A percentile compares a stretch with the other conserved stretches of the same genome.
These are phyloP conservation scores for Westerdykella ornata DNA, from an alignment of 2,329 filamentous ascomycete species.

Conservation along the genomic window DNA sequence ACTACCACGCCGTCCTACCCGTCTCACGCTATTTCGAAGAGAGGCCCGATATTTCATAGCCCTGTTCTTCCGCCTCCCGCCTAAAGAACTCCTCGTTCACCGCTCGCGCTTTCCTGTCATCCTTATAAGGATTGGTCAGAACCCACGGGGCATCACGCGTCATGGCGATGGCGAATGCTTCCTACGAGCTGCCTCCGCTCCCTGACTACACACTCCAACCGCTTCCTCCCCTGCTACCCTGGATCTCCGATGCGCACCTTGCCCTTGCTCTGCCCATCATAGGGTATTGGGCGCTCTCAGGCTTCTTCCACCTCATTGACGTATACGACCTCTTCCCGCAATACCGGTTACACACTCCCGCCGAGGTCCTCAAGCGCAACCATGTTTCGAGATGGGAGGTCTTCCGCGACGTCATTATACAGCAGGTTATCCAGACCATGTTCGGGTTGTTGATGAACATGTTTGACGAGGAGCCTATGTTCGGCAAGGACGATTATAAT, in stretches of 20 bases:
- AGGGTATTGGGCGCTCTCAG: slow-evolving; percentile 81
- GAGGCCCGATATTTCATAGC: too few species aligned
- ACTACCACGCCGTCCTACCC: background rate
- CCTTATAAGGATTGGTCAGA: background rate
- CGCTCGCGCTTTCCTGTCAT: background rate
- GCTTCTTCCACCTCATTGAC: slow-evolving; percentile 84
- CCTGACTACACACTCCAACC: slow-evolving; percentile 70
- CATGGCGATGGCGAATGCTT: slow-evolving; percentile 43
- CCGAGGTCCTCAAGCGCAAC: slow-evolving; percentile 81
- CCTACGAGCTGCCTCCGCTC: slow-evolving; percentile 69
- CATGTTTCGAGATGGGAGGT: slow-evolving; percentile 80
- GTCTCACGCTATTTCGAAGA: background rate
- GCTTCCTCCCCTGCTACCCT: slow-evolving; percentile 64
- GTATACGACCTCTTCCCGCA: slow-evolving; percentile 77
- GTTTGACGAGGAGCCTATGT: slow-evolving; percentile 66
- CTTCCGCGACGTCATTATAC: slow-evolving; percentile 80
- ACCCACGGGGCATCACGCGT: slow-evolving; percentile 5
- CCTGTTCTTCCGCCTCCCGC: background rate
- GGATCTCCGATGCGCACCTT: slow-evolving; percentile 74
- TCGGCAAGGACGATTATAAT: slow-evolving; percentile 76
- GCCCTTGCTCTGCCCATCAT: slow-evolving; percentile 69
- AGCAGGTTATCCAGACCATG: slow-evolving; percentile 81
- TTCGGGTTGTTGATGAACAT: slow-evolving; percentile 62
- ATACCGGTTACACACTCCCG: slow-evolving; percentile 91
- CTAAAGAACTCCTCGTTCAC: background rate